phyloP scores from a whole-genome alignment of 495 filamentous ascomycete genomes.

The Podospora conica region DNA sequence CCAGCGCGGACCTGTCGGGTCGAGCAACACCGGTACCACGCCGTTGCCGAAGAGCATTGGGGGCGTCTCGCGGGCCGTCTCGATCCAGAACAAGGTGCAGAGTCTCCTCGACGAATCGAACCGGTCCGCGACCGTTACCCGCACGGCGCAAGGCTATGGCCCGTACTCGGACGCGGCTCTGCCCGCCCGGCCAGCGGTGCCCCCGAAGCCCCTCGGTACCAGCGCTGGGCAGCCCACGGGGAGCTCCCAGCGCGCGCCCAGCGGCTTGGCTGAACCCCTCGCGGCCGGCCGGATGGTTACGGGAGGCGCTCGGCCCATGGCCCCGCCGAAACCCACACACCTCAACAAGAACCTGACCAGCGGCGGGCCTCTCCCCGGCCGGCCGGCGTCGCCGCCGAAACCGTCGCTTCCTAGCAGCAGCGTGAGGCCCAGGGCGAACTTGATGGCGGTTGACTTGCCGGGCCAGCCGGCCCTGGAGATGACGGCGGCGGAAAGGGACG shows the following conservation, averaged over 20 bases:
- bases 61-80: slow-evolving; percentile 60
- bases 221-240: not conserved
- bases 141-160: slow-evolving; percentile 86
- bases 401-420: slow-evolving; percentile 1
- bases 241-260: not conserved
- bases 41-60: slow-evolving; percentile 45
- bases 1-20: slow-evolving; percentile 46
- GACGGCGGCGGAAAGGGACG: slow-evolving; percentile 44
- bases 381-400: slow-evolving; percentile 35
- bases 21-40: slow-evolving; percentile 4
- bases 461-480: slow-evolving; percentile 41
- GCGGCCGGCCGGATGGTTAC: not conserved
- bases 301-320: slow-evolving; percentile 27
- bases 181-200: slow-evolving; percentile 18
- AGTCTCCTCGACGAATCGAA: slow-evolving; percentile 74
- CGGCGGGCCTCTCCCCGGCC: slow-evolving; percentile 5
- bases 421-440: slow-evolving; percentile 7
- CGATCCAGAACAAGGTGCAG: slow-evolving; percentile 87
- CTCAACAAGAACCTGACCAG: slow-evolving; percentile 44
- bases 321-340: slow-evolving; percentile 48
- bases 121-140: slow-evolving; percentile 50
- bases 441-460: slow-evolving; percentile 32
- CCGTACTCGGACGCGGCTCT: slow-evolving; percentile 57
- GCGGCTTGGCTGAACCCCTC: slow-evolving; percentile 7
- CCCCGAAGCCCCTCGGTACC: slow-evolving; percentile 28